Evolutionary conservation across 371 early-diverging fungal genomes (phyloP), one percentile per base, ranked within the genome.

Genomic region (Mucor indicus): DNA sequence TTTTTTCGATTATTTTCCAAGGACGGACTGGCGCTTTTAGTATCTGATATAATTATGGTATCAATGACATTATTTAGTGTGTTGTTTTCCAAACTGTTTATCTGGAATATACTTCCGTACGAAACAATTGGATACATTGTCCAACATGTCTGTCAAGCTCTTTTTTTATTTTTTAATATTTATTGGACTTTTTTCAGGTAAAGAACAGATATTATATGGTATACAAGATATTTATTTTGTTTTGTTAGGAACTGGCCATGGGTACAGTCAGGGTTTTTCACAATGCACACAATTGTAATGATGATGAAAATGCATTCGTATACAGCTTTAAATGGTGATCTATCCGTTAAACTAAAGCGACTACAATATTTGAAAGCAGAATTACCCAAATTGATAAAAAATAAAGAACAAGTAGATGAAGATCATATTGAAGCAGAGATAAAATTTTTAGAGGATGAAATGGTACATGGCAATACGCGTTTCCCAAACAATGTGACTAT

Each of bases 291-390:
- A 1, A 89, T 91, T 43, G 83, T 92, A 7, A 93, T 94, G 87
- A 75, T 94, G 68, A 91, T 95, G 93, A 97, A 97, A 60, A 83
- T 90, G 69, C 93, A 95, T 58, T 93, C 95, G 11, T 96, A 95
- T 55, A 79, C 79, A 8, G 67, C 74, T 23, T 68, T 78, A 41
- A 92, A 91, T 62, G 81, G 79, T 3, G 85, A 85, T 15, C 65
- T 85, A n/a, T 76, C 83, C 0, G 73, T 71, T 29, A 80, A 75
- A 59, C 56, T 42, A n/a, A 44, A 59, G 8, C 47, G 61, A 21
- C 60, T 75, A 8, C 61, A 62, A 48, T 50, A 64, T n/a, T 58
- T 65, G 12, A 65, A 67, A 47, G 48, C 42, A 12, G 48, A 69
- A 29, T 20, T 66, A 13, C 64, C 71, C 0, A 48, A 45, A 16